Evolutionary conservation across 164 flowering plant species (phyloP), one percentile per base, ranked within the genome.

Genomic region (Aristolochia contorta): DNA sequence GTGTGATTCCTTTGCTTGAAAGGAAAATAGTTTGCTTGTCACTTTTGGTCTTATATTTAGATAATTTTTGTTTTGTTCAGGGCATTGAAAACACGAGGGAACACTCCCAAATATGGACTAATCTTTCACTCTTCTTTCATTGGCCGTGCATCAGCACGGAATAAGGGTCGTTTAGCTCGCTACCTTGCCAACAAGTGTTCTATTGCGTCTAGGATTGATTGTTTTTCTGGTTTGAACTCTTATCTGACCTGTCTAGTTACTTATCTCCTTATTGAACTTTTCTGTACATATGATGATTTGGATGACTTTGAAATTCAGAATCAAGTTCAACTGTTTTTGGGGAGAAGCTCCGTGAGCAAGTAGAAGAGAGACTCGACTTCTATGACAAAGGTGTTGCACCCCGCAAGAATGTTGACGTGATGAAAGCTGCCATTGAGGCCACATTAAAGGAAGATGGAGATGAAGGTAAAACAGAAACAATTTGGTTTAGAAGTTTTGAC

Each of bases 311-410:
- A 16, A 19, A 9, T 65, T 54, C 80, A 88, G 97, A 94, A 41
- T 65, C 55, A 14, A 74, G 53, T 48, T 71, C 95, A 32, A 81
- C 91, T 24, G 62, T 69, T 55, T 94, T 91, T 72, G 97, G 97
- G 25, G 96, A 91, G 70, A 91, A 89, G 71, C 93, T 94, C 6
- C 86, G 96, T 61, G 96, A 87, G 60, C 96, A 91, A 74, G 97
- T 94, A 60, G 99, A 94, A 67, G 97, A 94, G 75, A 77, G 99
- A 20, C 86, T 94, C 27, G 96, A 94, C 48, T 94, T 94, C 49
- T 94, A 94, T 73, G 99, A 91, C 80, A 94, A 94, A 75, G 99
- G 99, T 18, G 79, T 89, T 77, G 96, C 96, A 43, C 97, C 96
- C 25, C 89, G 91, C 20, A 91, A 94, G 71, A 94, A 94, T 64